These are phyloP conservation scores for Lepidium aucheri DNA, from an alignment of 345 rosid species.

Conservation along the genomic window DNA sequence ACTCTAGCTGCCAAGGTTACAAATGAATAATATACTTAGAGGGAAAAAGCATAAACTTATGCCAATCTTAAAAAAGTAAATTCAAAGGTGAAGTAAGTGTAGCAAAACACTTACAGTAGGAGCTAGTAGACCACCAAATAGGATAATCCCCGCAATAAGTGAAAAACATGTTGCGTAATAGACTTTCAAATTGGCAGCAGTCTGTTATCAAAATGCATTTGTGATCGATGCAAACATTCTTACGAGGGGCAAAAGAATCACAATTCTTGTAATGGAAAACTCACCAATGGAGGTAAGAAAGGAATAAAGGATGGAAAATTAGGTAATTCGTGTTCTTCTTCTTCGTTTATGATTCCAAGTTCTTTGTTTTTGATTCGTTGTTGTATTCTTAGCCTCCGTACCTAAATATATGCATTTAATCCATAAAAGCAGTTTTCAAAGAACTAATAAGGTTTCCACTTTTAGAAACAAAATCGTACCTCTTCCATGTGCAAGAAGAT, in stretches of 20 bases:
- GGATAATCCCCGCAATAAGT: conserved; percentile 76
- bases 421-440: not conserved
- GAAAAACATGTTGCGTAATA: conserved; percentile 88
- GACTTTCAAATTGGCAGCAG: conserved; percentile 63
- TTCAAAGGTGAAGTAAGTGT: not conserved
- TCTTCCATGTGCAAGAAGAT: conserved; percentile 98
- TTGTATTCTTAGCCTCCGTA: conserved; percentile 89
- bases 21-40: not conserved
- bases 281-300: conserved; percentile 89
- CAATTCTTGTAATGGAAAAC: conserved; percentile 5
- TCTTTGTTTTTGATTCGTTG: conserved; percentile 74
- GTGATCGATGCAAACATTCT: not conserved
- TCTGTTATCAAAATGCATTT: conserved; percentile 35
- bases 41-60: too few relatives aligned
- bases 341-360: conserved; percentile 48
- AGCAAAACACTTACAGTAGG: conserved; percentile 51
- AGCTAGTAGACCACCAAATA: conserved; percentile 90
- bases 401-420: conserved; percentile 28
- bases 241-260: not conserved
- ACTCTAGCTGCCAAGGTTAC: conserved; percentile 55
- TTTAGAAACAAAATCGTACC: conserved; percentile 22
- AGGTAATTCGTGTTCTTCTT: conserved; percentile 73
- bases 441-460: not conserved
- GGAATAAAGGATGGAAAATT: conserved; percentile 95
- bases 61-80: not conserved